Base-by-base conservation (phyloP, 108 stramenopile genomes). In the Fragilaria crotonensis region DNA sequence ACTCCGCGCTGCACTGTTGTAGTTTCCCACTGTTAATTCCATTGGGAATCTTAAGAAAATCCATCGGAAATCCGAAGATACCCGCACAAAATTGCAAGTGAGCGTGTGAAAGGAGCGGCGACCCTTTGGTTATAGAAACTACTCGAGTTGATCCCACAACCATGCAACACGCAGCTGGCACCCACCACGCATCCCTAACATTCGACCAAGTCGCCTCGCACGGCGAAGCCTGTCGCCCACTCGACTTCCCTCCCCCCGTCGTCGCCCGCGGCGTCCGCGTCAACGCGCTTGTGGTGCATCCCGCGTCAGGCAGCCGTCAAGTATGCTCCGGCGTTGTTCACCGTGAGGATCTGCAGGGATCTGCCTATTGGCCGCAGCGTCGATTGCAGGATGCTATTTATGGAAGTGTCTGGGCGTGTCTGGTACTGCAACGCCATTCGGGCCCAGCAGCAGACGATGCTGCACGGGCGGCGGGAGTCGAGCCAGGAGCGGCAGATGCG, bases 381-480 rank as follows among this genome's bases (percentile, higher is more conserved):
- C 73, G 81, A 21, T 70, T 93, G 33, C 90, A 93, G 57, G 83
- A 87, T 66, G 90, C 90, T 1, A 93, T 93, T 61, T 93, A 89
- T 68, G 90, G 90, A 11, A 68, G 61, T 48, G 85, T 93, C 25
- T 83, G 85, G 75, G 81, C 79, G 2, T 86, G 85, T 59, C 57
- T 85, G 21, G 83, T 93, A 33, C 71, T 93, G 22, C 46, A 62
- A 66, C 73, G 83, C 30, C 87, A 93, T 56, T 45, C 53, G 41
- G 87, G 87, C 2, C 69, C 74, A 4, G 87, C 90, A 18, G 79
- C 87, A 18, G 83, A 87, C 55, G 87, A 83, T 67, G 90, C 87
- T 19, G 85, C 87, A 2, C 70, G 79, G 25, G 87, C 85, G 0
- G 87, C 87, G 4, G 85, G 87, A 41, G 72, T 82, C 26, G 83